These are phyloP conservation scores for Leccinum rimulosum DNA, from an alignment of 768 basidiomycete species.

Conservation along the genomic window DNA sequence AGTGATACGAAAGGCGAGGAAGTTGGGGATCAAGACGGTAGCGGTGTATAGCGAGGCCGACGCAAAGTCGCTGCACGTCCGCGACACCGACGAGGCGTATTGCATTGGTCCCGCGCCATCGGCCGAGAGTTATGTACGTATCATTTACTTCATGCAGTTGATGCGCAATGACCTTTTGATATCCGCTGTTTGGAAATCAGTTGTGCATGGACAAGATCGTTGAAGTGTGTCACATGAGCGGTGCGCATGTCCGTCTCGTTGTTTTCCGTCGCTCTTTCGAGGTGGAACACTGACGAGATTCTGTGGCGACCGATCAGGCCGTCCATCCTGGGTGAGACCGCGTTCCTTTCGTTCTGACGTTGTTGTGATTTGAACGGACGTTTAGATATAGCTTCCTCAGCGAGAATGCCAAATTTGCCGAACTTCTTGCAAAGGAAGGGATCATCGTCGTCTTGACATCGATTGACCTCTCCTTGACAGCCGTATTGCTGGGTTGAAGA, in stretches of 20 bases:
- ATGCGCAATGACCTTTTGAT: constrained; percentile 1
- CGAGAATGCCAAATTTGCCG: constrained; percentile 84
- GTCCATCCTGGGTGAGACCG: constrained; percentile 81
- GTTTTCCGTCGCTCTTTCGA: neutral
- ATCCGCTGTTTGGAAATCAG: constrained; percentile 37
- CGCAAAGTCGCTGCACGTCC: constrained; percentile 74
- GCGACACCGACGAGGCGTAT: constrained; percentile 86
- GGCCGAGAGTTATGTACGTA: constrained; percentile 81
- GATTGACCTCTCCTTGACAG: constrained; percentile 23
- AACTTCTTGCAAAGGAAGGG: constrained; percentile 69
- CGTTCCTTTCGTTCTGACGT: neutral
- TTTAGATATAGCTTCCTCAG: constrained; percentile 85
- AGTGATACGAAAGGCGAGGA: constrained; percentile 90
- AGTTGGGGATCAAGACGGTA: constrained; percentile 87
- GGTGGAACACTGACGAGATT: neutral
- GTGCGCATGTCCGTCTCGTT: constrained; percentile 66
- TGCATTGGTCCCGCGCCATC: constrained; percentile 92
- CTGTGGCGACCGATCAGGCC: constrained; percentile 46
- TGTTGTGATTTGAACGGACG: neutral
- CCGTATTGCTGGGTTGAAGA: constrained; percentile 51
- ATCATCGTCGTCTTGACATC: constrained; percentile 32
- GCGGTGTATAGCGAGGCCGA: constrained; percentile 92
- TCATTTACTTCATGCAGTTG: neutral
- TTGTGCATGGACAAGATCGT: constrained; percentile 87
- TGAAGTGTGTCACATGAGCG: constrained; percentile 73